These are phyloP conservation scores for Boletus barrowsii DNA, from an alignment of 768 basidiomycete species.

Conservation along the genomic window DNA sequence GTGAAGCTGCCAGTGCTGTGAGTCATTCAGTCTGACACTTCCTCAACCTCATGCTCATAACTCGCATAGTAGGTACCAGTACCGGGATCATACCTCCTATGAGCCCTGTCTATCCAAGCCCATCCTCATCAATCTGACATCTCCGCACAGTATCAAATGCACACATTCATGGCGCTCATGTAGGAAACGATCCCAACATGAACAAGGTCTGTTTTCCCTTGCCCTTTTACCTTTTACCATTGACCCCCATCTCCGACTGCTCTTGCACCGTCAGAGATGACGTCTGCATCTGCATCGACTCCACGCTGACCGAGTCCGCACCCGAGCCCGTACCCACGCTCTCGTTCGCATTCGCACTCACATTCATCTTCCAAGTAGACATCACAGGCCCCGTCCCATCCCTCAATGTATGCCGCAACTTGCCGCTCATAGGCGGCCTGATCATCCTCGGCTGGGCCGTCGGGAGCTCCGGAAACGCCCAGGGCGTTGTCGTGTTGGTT, in stretches of 20 bases:
- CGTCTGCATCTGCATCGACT: not conserved
- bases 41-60: too few species aligned
- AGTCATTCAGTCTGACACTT: too few species aligned
- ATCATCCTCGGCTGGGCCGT: slow-evolving; percentile 38
- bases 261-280: not conserved
- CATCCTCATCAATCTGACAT: too few species aligned
- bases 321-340: too few species aligned
- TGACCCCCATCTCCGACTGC: slow-evolving; percentile 26
- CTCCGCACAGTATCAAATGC: too few species aligned
- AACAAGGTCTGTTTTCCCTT: slow-evolving; percentile 87
- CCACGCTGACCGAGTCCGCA: too few species aligned
- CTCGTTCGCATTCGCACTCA: not conserved
- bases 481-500: slow-evolving; percentile 55
- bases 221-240: slow-evolving; percentile 74
- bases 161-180: slow-evolving; percentile 10
- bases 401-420: slow-evolving; percentile 59
- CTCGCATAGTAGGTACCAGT: too few species aligned
- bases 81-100: too few species aligned
- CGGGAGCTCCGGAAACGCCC: slow-evolving; percentile 77
- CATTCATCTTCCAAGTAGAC: slow-evolving; percentile 31
- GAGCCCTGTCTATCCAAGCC: too few species aligned
- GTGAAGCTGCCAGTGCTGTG: too few species aligned
- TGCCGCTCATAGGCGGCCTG: slow-evolving; percentile 52
- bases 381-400: slow-evolving; percentile 20
- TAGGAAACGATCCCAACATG: slow-evolving; percentile 52